phyloP scores from a whole-genome alignment of 495 filamentous ascomycete genomes.

The Pyronema omphalodes region DNA sequence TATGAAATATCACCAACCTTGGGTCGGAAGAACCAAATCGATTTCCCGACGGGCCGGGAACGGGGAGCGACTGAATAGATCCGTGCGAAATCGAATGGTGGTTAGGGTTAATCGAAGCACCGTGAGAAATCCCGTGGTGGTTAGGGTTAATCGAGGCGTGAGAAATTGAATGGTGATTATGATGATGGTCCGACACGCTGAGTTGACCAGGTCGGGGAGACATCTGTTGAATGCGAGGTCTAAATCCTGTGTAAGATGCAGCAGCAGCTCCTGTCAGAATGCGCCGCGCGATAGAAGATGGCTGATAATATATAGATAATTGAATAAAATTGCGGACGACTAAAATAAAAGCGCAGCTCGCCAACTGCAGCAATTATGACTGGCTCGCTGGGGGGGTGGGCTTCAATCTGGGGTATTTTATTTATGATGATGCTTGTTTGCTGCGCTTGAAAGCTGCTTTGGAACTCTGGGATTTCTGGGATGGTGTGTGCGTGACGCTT shows the following conservation, averaged over 20 bases:
- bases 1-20: too few species aligned
- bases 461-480: too few species aligned
- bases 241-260: constrained; percentile 19
- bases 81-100: constrained; percentile 21
- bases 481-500: too few species aligned
- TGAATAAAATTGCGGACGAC: not conserved
- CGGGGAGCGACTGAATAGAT: constrained; percentile 24
- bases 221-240: constrained; percentile 21
- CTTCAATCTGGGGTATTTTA: not conserved
- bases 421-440: not conserved
- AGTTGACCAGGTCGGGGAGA: constrained; percentile 24
- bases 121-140: constrained; percentile 21
- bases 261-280: constrained; percentile 1
- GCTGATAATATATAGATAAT: constrained; percentile 11
- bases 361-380: not conserved
- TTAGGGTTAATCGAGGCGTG: constrained; percentile 20
- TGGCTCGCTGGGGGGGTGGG: not conserved
- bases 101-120: constrained; percentile 17
- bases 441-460: not conserved
- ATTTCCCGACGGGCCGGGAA: constrained; percentile 20
- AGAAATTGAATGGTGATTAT: constrained; percentile 16
- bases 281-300: constrained; percentile 10
- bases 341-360: not conserved
- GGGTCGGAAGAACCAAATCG: constrained; percentile 18
- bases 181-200: constrained; percentile 17